Evolutionary conservation across 441 rosid genomes (phyloP).

Genomic region (Flueggea neowawraea): DNA sequence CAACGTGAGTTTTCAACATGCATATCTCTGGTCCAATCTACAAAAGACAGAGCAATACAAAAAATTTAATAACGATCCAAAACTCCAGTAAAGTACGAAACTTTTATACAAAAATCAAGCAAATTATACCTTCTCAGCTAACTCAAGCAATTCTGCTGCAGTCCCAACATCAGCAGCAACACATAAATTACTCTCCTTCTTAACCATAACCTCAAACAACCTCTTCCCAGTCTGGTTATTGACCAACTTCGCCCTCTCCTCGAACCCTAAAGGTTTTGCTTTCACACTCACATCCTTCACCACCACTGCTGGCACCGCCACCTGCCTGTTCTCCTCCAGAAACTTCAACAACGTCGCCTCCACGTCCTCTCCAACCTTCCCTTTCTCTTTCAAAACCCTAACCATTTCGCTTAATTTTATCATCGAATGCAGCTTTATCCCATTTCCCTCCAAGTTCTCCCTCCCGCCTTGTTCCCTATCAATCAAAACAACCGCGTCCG

Average conservation of each 20-base stretch:
- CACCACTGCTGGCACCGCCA: slow-evolving; percentile 54
- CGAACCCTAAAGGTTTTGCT: slow-evolving; percentile 48
- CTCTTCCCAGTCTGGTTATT: slow-evolving; percentile 79
- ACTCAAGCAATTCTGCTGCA: slow-evolving; percentile 76
- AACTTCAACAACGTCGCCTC: slow-evolving; percentile 59
- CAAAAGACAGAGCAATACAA: slow-evolving; percentile 5
- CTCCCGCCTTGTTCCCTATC: slow-evolving; percentile 92
- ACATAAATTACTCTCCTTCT: slow-evolving; percentile 85
- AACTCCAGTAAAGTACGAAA: background rate
- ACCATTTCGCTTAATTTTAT: slow-evolving; percentile 82
- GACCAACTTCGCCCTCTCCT: slow-evolving; percentile 61
- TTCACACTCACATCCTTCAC: slow-evolving; percentile 7
- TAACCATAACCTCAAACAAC: slow-evolving; percentile 74
- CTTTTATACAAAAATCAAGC: background rate
- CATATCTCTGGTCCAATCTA: slow-evolving; percentile 97
- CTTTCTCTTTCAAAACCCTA: slow-evolving; percentile 75
- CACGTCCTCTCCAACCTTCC: slow-evolving; percentile 64
- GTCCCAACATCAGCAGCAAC: slow-evolving; percentile 93
- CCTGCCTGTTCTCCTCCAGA: slow-evolving; percentile 71
- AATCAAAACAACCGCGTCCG: slow-evolving; percentile 83
- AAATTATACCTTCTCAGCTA: slow-evolving; percentile 66
- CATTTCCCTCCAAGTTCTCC: slow-evolving; percentile 76
- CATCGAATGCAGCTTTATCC: slow-evolving; percentile 73
- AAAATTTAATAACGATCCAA: slow-evolving; percentile 2
- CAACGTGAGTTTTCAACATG: slow-evolving; percentile 90